Evolutionary conservation across 129 eudicot genomes (phyloP), one percentile per base, ranked within the genome.

Genomic region (Oenanthe sinensis): DNA sequence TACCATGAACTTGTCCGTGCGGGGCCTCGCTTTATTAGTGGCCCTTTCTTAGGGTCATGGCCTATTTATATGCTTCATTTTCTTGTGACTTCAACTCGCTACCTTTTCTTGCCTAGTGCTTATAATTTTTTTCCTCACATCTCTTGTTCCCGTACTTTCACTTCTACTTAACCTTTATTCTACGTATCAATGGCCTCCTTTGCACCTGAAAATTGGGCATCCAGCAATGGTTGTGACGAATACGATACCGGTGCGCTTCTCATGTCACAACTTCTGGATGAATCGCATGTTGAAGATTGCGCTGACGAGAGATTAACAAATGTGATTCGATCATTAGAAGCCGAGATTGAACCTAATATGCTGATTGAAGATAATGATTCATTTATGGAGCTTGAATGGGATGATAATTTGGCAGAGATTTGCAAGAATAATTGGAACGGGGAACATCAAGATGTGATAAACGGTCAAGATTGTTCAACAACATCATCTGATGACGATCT

Each of bases 271-370:
- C 73, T 89, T 37, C 90, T 91, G 16, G 93, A 91, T 15, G 97
- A 91, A 52, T 82, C 89, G 52, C 92, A 91, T 19, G 68, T 79
- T 4, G 83, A 86, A 22, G 87, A 87, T 76, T 89, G 90, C 71
- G 93, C 89, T 22, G 81, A 87, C 17, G 91, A 91, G 47, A 81
- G 83, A 74, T 75, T 91, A 70, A 75, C 80, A 4, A 87, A 76
- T 14, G 91, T 91, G 22, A 91, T 89, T 8, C 85, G 75, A 24
- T 91, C 97, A 28, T 75, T 91, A 54, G 93, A 91, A 78, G 93
- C 91, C 1, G 93, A 87, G 79, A 87, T 91, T 70, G 82, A 79
- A 13, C 89, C 85, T 33, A 20, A 71, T 52, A 62, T 83, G 43
- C 74, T 79, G n/a, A 83, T 81, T 16, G 78, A 84, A 19, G 89